Evolutionary conservation across 345 rosid species (phyloP).

Genomic region (Mercurialis annua): DNA sequence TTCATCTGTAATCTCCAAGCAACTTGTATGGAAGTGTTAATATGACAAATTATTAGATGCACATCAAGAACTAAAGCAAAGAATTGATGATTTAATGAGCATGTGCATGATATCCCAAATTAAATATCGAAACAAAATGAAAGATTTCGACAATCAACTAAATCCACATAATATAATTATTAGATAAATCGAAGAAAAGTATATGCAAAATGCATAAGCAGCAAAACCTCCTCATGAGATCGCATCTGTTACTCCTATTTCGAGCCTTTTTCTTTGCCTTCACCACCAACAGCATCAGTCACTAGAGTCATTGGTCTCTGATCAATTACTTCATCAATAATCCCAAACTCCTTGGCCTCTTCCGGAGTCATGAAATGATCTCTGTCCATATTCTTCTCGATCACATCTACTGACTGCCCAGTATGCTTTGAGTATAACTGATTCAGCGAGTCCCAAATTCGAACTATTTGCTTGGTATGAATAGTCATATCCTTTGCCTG

Average conservation of each 20-base stretch:
- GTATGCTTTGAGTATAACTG: slow-evolving; percentile 73
- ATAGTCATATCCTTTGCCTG: slow-evolving; percentile 94
- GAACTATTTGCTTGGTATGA: slow-evolving; percentile 91
- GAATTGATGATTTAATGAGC: not conserved
- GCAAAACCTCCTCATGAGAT: not conserved
- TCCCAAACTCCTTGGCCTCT: slow-evolving; percentile 90
- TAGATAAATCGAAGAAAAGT: not conserved
- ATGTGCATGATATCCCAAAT: not conserved
- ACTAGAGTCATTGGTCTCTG: slow-evolving; percentile 78
- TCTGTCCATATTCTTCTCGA: slow-evolving; percentile 92
- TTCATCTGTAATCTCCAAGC: not conserved
- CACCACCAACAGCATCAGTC: slow-evolving; percentile 68
- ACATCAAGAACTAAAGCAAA: not conserved
- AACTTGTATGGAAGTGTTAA: no score
- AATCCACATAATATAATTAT: not conserved
- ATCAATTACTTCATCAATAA: slow-evolving; percentile 93
- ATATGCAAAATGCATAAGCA: not conserved
- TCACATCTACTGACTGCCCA: slow-evolving; percentile 62
- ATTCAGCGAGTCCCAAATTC: slow-evolving; percentile 85
- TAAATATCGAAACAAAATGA: not conserved
- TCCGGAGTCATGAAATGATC: slow-evolving; percentile 94
- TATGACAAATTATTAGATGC: not conserved
- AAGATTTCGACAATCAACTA: not conserved
- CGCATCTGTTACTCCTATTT: slow-evolving; percentile 32
- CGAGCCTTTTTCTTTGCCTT: slow-evolving; percentile 58